Base-by-base conservation (phyloP, 2,329 filamentous ascomycete species). In the Fusarium compactum region DNA sequence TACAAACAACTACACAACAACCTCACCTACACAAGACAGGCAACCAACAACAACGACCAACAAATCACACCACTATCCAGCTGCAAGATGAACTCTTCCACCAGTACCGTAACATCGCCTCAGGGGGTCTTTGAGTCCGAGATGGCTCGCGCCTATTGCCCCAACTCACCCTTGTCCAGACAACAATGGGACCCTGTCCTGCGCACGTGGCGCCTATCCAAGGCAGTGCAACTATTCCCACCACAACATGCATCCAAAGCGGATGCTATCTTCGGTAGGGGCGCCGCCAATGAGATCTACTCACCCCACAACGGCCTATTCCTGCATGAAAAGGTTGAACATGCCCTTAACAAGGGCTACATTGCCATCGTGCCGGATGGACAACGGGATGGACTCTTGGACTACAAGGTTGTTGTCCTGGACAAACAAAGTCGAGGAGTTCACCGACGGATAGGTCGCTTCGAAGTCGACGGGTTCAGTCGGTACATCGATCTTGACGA, bases 121-220 rank as follows among this genome's bases (percentile, higher is more conserved):
- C 32, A n/a, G 9, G 32, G 5, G 5, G 9, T 18, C 9, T 38
- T 38, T 4, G 16, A 38, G 32, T 6, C 32, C 16, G 9, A 38
- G 5, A 38, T 38, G 32, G 5, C 16, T 38, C 32, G 16, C 5
- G 5, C 32, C 16, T 38, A 38, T 6, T 38, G 5, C 32, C 32
- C 32, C 32, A 38, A 18, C 32, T 11, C 32, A 11, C 16, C 16
- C 16, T 0, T 2, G 0, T 1, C 16, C 1, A n/a, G 9, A 18
- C 5, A 9, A 2, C 32, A 38, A 38, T n/a, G 32, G 32, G 32
- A 38, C 32, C 32, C 32, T 11, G 1, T 38, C 16, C 16, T 38
- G 2, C 16, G 32, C 9, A 16, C 16, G 9, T 18, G 16, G 32
- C 16, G 32, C 8, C 5, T 11, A 5, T 11, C 32, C 5, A 38